A percentile compares a stretch with the other conserved stretches of the same genome.
These are phyloP conservation scores for Leccinum ochraceum DNA, from an alignment of 768 basidiomycete genomes.

Conservation along the genomic window DNA sequence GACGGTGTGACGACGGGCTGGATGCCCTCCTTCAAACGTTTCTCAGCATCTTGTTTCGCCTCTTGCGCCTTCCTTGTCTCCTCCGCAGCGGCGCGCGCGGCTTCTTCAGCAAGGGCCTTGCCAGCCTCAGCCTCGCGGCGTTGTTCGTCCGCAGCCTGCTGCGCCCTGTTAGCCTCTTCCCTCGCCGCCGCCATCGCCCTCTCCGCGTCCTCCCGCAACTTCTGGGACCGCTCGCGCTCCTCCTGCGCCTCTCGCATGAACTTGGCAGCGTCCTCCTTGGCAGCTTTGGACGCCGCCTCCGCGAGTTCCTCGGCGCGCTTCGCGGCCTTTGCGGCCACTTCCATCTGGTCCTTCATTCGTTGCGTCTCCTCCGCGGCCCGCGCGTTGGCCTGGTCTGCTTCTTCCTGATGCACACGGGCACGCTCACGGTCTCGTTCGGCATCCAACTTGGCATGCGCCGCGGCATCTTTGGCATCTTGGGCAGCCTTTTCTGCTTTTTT, in stretches of 20 bases:
- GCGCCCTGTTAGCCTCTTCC: constrained; percentile 1
- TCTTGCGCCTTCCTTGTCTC: no score
- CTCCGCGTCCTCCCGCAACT: constrained; percentile 8
- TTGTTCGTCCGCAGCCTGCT: no score
- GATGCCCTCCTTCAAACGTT: no score
- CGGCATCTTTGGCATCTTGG: background rate
- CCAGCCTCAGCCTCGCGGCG: no score
- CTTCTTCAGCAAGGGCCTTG: no score
- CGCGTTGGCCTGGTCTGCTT: background rate
- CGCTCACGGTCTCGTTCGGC: background rate
- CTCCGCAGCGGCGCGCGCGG: no score
- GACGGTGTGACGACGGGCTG: no score
- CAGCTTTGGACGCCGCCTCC: constrained; percentile 5
- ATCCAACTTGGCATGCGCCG: background rate
- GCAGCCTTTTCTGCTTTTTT: background rate
- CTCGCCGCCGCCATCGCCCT: constrained; percentile 6
- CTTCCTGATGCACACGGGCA: background rate
- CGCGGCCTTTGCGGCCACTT: background rate
- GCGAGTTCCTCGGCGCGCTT: constrained; percentile 3
- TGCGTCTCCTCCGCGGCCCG: background rate
- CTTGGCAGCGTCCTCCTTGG: constrained; percentile 9
- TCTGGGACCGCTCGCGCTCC: constrained; percentile 8
- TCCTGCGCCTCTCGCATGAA: constrained; percentile 4
- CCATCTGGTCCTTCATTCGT: constrained; percentile 12
- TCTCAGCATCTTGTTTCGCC: no score